Base-by-base conservation (phyloP, 352 stramenopile species). In the Pilasporangium apinafurcum region DNA sequence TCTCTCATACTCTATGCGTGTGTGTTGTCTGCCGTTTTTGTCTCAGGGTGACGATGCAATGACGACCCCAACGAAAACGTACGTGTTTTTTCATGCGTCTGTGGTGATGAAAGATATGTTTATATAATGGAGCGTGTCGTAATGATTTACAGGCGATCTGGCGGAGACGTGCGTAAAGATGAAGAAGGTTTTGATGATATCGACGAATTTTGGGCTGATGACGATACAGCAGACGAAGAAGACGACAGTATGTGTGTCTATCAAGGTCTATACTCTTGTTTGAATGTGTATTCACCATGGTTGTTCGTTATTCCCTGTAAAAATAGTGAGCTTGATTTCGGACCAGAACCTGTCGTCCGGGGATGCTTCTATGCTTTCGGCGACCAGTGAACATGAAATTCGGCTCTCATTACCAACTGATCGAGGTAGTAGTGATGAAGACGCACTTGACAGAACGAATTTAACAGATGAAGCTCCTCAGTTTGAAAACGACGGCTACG, bases 201-300 rank as follows among this genome's bases (percentile, higher is more conserved):
- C 33, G 82, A 93, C 54, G 82, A 93, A 35, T 93, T 93, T 42
- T 93, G 78, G 78, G 76, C 71, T 26, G 76, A 93, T 20, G 66
- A 83, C 40, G 47, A 65, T 27, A 42, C 44, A 8, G 44, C 40
- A 25, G 44, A 61, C 16, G 26, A 22, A 1, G 55, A 68, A 8
- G 52, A 48, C 27, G 56, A 49, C 7, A 37, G 49, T 56, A 34
- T 31, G 57, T 47, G 4, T 3, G 21, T 38, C 29, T 41, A 12
- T 32, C 7, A 29, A 16, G 14, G 7, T 21, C 17, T 26, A 7
- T 47, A 27, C 33, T 62, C 42, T 52, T 6, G 14, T 33, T 63
- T 29, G 8, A 17, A 14, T 56, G 22, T 27, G 12, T 41, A 22
- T 7, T n/a, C n/a, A n/a, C n/a, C 28, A n/a, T 32, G 25, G n/a